Conservation (phyloP, 2,329 filamentous ascomycete genomes). For the Rhynchosporium agropyri region DNA sequence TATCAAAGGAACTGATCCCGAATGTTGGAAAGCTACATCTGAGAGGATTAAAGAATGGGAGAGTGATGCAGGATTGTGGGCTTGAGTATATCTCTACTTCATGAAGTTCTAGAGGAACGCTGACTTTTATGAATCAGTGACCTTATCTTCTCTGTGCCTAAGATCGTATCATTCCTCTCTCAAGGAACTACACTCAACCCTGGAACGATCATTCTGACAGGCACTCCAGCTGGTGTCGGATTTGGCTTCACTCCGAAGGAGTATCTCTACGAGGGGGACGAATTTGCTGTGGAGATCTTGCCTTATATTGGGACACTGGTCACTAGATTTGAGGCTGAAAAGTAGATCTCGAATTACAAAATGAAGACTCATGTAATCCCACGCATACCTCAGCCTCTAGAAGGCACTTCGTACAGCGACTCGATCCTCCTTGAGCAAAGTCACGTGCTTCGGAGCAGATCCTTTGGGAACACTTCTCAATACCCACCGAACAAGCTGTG, state of each 20-base stretch:
- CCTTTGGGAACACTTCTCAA: neutral
- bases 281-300: conserved; percentile 52
- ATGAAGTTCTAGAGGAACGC: conserved; percentile 6
- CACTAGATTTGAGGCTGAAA: conserved; percentile 45
- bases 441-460: too few relatives aligned
- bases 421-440: too few relatives aligned
- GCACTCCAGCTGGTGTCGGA: conserved; percentile 48
- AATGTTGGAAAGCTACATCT: conserved; percentile 48
- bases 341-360: conserved; percentile 36
- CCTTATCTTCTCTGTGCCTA: conserved; percentile 51
- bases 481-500: neutral
- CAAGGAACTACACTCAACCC: conserved; percentile 48
- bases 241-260: conserved; percentile 43
- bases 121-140: conserved; percentile 42
- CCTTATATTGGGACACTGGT: conserved; percentile 53
- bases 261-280: conserved; percentile 49
- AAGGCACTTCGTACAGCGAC: too few relatives aligned
- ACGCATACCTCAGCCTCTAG: too few relatives aligned
- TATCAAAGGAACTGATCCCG: conserved; percentile 47
- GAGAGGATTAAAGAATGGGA: conserved; percentile 53
- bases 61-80: conserved; percentile 52
- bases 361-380: neutral
- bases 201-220: conserved; percentile 51
- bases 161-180: conserved; percentile 47
- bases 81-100: conserved; percentile 43